phyloP scores from a whole-genome alignment of 345 rosid genomes.

The Hibiscus syriacus region DNA sequence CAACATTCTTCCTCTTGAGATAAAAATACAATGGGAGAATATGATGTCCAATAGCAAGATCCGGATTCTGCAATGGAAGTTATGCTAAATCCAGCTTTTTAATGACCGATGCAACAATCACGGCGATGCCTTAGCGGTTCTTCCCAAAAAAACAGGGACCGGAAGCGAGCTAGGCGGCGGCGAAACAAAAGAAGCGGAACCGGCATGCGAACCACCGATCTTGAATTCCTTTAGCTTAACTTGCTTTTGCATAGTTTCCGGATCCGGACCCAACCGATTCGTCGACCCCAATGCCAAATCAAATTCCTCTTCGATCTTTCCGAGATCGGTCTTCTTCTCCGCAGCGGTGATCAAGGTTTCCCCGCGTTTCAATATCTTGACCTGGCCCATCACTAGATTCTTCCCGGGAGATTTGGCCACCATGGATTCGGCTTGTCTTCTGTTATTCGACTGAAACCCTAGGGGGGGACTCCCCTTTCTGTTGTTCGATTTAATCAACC shows the following conservation, averaged over 20 bases:
- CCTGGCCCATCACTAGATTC: background rate
- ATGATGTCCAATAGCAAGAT: background rate
- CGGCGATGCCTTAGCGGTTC: background rate
- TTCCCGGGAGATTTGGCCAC: background rate
- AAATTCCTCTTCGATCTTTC: background rate
- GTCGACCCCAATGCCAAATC: constrained; percentile 34
- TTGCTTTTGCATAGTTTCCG: constrained; percentile 30
- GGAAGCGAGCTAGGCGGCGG: background rate
- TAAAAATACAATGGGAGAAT: constrained; percentile 25
- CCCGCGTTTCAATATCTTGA: background rate
- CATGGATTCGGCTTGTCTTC: background rate
- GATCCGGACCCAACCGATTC: constrained; percentile 42
- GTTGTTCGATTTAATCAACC: too few relatives aligned
- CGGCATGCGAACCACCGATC: background rate
- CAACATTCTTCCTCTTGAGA: constrained; percentile 27
- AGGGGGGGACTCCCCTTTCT: background rate
- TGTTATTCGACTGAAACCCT: background rate
- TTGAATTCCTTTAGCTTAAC: constrained; percentile 19
- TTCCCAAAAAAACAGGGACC: background rate
- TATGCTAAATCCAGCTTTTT: constrained; percentile 14
- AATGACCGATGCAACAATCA: constrained; percentile 14
- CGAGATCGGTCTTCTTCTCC: background rate
- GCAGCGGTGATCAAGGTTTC: fast-evolving
- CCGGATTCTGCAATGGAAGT: background rate
- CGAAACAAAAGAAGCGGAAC: background rate